A percentile compares a stretch with the other conserved stretches of the same genome.
Evolutionary conservation across 148 eudicot genomes (phyloP).

Genomic region (Camellia lanceoleosa): DNA sequence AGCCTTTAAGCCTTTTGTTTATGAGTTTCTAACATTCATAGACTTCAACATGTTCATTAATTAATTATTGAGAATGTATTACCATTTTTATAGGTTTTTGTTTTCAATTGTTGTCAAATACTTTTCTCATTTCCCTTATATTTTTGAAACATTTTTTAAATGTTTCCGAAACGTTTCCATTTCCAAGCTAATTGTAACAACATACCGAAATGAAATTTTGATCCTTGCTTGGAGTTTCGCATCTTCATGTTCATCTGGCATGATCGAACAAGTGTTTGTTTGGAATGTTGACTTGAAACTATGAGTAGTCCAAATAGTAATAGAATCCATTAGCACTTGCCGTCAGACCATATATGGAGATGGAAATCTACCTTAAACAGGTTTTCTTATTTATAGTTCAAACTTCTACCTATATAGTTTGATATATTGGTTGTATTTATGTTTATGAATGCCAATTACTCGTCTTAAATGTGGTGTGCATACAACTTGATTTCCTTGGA

Average conservation of each 20-base stretch:
- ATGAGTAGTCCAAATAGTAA: not conserved
- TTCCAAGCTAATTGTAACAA: too few species aligned
- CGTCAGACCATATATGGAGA: not conserved
- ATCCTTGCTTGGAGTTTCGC: not conserved
- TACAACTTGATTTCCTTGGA: conserved; percentile 1
- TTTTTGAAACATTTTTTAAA: too few species aligned
- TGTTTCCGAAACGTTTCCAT: too few species aligned
- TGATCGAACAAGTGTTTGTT: not conserved
- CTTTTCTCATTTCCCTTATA: too few species aligned
- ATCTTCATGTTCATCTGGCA: not conserved
- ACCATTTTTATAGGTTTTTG: too few species aligned
- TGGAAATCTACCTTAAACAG: not conserved
- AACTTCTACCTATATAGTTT: not conserved
- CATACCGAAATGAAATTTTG: too few species aligned
- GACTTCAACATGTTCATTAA: too few species aligned
- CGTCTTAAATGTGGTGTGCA: not conserved
- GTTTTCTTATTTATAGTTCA: not conserved
- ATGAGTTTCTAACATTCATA: too few species aligned
- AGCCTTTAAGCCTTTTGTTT: too few species aligned
- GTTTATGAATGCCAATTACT: not conserved
- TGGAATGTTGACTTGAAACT: not conserved
- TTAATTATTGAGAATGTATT: too few species aligned
- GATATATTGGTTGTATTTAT: not conserved
- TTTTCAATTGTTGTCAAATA: too few species aligned
- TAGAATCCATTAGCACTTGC: not conserved